A percentile compares a stretch with the other conserved stretches of the same genome.
Evolutionary conservation across 2,329 filamentous ascomycete genomes (phyloP).

Genomic region (Stachybotrys elegans): DNA sequence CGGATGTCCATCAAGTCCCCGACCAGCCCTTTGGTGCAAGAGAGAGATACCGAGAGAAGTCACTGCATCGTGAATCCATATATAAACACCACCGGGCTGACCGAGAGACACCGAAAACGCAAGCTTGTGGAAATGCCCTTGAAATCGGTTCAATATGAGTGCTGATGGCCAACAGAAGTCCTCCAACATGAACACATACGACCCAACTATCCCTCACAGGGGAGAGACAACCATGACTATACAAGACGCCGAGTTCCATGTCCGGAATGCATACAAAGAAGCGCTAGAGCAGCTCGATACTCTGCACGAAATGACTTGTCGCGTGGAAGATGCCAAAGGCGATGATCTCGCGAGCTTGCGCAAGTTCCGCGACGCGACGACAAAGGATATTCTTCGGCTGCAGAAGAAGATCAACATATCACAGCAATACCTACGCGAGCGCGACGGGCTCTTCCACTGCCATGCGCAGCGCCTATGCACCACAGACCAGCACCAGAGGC

Average conservation of each 20-base stretch:
- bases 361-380: slow-evolving; percentile 5
- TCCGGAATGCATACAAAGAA: slow-evolving; percentile 13
- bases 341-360: slow-evolving; percentile 8
- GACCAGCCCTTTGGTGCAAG: no score
- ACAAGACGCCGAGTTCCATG: slow-evolving; percentile 10
- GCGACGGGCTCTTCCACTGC: slow-evolving; percentile 13
- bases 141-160: no score
- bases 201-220: no score
- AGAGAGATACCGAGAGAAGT: no score
- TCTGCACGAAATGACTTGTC: slow-evolving; percentile 9
- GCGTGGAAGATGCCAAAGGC: slow-evolving; percentile 3
- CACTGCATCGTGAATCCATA: no score
- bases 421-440: slow-evolving; percentile 10
- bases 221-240: slow-evolving; percentile 10
- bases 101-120: no score
- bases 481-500: slow-evolving; percentile 11
- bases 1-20: no score
- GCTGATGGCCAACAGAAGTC: no score
- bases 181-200: no score
- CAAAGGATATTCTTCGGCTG: slow-evolving; percentile 8
- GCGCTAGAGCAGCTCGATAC: slow-evolving; percentile 11
- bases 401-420: slow-evolving; percentile 9
- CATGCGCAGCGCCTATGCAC: slow-evolving; percentile 13
- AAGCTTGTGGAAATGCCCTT: no score
- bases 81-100: no score